Percentiles rank a stretch among this genome's conserved stretches.
Evolutionary conservation across 768 basidiomycete genomes (phyloP).

Genomic region (Mycena vitilis): DNA sequence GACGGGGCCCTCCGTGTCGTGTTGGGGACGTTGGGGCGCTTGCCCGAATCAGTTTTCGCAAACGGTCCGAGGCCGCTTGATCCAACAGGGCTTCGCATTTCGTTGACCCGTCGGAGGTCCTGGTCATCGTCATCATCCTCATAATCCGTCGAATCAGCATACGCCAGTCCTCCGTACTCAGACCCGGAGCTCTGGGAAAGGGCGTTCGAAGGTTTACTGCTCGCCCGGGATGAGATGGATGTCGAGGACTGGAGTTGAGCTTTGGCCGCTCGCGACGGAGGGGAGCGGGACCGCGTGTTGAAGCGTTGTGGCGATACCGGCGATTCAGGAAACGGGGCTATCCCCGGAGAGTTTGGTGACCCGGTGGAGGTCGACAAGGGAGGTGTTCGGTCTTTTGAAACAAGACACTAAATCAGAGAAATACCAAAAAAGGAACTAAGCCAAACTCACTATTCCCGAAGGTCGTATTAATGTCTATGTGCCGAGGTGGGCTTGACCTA

Average conservation of each 20-base stretch:
- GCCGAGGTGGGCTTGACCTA: slow-evolving; percentile 54
- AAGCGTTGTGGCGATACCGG: slow-evolving; percentile 25
- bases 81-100: slow-evolving; percentile 15
- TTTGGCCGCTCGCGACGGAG: slow-evolving; percentile 19
- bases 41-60: background rate
- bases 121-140: slow-evolving; percentile 47
- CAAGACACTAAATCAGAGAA: slow-evolving; percentile 36
- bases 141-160: slow-evolving; percentile 60
- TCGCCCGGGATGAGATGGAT: slow-evolving; percentile 28
- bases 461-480: slow-evolving; percentile 59
- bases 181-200: slow-evolving; percentile 54
- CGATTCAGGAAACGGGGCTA: slow-evolving; percentile 32
- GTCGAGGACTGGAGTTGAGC: slow-evolving; percentile 21
- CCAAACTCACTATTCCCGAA: slow-evolving; percentile 52
- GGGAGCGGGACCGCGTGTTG: slow-evolving; percentile 18
- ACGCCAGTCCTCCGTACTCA: slow-evolving; percentile 61
- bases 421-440: slow-evolving; percentile 22
- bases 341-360: slow-evolving; percentile 32
- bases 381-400: slow-evolving; percentile 30
- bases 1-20: background rate
- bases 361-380: slow-evolving; percentile 33
- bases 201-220: slow-evolving; percentile 25
- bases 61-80: slow-evolving; percentile 18
- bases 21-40: slow-evolving; percentile 4
- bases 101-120: slow-evolving; percentile 32